These are phyloP conservation scores for Schizosaccharomyces cryophilus DNA, from an alignment of 805 yeast genomes.

Conservation along the genomic window DNA sequence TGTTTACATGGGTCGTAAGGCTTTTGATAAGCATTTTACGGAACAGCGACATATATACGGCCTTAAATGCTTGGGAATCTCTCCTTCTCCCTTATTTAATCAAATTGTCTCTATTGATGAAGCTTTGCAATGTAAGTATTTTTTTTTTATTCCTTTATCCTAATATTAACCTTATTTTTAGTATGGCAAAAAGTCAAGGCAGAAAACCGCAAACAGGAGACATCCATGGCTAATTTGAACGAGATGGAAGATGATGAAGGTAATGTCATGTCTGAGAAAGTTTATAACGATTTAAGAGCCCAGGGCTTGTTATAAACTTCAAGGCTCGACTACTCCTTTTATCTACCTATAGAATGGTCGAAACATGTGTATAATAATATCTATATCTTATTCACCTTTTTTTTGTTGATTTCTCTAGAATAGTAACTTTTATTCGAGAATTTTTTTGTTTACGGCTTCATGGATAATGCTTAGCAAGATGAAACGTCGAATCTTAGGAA, in stretches of 20 bases:
- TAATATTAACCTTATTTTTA: constrained; percentile 8
- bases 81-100: constrained; percentile 28
- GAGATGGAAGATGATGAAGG: constrained; percentile 88
- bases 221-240: constrained; percentile 14
- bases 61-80: constrained; percentile 47
- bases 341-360: no score
- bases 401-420: no score
- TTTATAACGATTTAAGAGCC: constrained; percentile 60
- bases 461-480: no score
- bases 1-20: constrained; percentile 45
- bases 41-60: constrained; percentile 50
- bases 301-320: constrained; percentile 48
- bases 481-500: no score
- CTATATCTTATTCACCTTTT: no score
- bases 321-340: neutral
- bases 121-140: constrained; percentile 19
- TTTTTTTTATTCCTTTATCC: neutral
- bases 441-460: no score
- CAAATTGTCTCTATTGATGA: constrained; percentile 47
- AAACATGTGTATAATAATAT: no score
- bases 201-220: constrained; percentile 17
- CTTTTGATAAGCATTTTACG: constrained; percentile 53
- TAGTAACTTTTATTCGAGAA: no score
- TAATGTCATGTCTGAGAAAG: constrained; percentile 66
- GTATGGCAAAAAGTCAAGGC: constrained; percentile 27